Evolutionary conservation across 78 protist genomes (phyloP).

Genomic region (Dictyostelium citrinum): DNA sequence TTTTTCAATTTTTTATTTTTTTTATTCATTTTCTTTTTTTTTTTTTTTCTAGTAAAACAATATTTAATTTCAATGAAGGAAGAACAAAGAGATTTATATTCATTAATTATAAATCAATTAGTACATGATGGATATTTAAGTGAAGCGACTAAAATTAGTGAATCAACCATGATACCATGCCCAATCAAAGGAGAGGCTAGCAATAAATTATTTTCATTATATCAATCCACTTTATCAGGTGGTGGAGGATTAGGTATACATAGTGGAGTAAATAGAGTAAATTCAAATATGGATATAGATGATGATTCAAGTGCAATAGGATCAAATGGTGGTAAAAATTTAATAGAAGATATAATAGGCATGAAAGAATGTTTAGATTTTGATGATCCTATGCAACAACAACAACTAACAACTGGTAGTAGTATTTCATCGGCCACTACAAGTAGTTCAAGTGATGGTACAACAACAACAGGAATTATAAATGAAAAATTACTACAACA

Average conservation of each 20-base stretch:
- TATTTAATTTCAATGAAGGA: conserved; percentile 47
- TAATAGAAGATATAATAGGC: conserved; percentile 10
- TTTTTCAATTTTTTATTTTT: not conserved
- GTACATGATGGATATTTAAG: conserved; percentile 68
- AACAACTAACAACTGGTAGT: not conserved
- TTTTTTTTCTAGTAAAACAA: not conserved
- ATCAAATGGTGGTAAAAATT: not conserved
- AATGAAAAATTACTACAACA: not conserved
- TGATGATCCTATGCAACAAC: not conserved
- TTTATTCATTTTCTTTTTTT: not conserved
- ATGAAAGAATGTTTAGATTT: not conserved
- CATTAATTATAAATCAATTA: conserved; percentile 75
- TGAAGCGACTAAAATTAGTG: conserved; percentile 74
- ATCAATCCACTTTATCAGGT: not conserved
- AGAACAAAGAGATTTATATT: conserved; percentile 74
- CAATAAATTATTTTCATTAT: conserved; percentile 29
- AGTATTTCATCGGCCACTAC: not conserved
- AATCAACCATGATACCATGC: conserved; percentile 73
- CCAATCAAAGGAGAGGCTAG: conserved; percentile 36
- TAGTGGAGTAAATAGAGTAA: not conserved
- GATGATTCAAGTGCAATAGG: conserved; percentile 20
- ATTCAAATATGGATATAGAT: not conserved
- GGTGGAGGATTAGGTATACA: not conserved
- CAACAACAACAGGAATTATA: not conserved
- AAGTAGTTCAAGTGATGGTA: not conserved